phyloP scores from a whole-genome alignment of 371 early-diverging fungal genomes.

The Rhizopus stolonifer region DNA sequence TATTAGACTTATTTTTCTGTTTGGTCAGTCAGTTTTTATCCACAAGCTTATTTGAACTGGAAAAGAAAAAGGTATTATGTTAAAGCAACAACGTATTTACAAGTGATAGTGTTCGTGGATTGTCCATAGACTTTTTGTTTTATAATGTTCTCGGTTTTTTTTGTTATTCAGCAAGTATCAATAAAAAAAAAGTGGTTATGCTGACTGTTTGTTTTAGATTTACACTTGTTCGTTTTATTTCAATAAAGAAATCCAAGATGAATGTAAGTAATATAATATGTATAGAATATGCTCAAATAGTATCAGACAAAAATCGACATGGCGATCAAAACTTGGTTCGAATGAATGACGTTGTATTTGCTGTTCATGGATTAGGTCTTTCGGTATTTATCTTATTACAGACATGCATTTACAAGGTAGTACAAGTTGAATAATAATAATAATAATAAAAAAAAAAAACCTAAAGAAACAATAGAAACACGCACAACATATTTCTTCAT shows the following conservation, averaged over 20 bases:
- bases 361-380: slow-evolving; percentile 70
- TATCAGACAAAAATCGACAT: slow-evolving; percentile 54
- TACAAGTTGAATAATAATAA: too few relatives aligned
- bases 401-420: slow-evolving; percentile 67
- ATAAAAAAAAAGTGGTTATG: too few relatives aligned
- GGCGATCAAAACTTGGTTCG: slow-evolving; percentile 64
- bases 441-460: slow-evolving; percentile 10
- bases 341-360: slow-evolving; percentile 82
- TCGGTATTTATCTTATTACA: slow-evolving; percentile 64
- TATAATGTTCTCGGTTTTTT: slow-evolving; percentile 78
- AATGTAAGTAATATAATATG: slow-evolving; percentile 36
- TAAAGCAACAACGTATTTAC: neutral
- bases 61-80: slow-evolving; percentile 32
- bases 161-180: slow-evolving; percentile 62
- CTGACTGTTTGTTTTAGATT: slow-evolving; percentile 35
- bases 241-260: slow-evolving; percentile 54
- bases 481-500: slow-evolving; percentile 36
- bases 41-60: slow-evolving; percentile 37
- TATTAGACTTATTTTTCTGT: slow-evolving; percentile 34
- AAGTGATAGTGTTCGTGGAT: slow-evolving; percentile 60
- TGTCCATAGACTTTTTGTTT: slow-evolving; percentile 82
- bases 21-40: slow-evolving; percentile 47
- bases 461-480: slow-evolving; percentile 31
- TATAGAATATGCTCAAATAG: too few relatives aligned
- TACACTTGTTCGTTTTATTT: slow-evolving; percentile 71